These are phyloP conservation scores for Baeospora myosura DNA, from an alignment of 1,284 basidiomycete genomes.

Conservation along the genomic window DNA sequence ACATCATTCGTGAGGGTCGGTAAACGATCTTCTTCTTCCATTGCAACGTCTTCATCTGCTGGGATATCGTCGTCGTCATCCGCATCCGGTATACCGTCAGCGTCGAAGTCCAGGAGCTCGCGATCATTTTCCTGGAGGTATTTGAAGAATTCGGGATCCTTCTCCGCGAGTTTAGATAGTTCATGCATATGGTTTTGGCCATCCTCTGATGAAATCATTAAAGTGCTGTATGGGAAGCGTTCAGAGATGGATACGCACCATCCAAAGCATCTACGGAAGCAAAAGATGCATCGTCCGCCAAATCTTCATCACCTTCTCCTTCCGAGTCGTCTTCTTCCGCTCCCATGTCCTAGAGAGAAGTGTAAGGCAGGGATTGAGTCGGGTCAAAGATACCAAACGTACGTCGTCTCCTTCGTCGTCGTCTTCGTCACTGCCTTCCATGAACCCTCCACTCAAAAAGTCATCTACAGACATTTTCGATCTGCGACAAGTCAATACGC, in stretches of 20 bases:
- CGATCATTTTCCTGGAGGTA: constrained; percentile 95
- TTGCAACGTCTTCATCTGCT: constrained; percentile 38
- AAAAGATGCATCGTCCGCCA: constrained; percentile 65
- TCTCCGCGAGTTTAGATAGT: constrained; percentile 87
- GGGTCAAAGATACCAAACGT: background rate
- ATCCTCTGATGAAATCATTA: constrained; percentile 40
- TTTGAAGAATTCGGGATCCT: constrained; percentile 98
- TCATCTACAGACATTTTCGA: constrained; percentile 74
- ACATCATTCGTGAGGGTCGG: constrained; percentile 72
- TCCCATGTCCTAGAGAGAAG: constrained; percentile 19
- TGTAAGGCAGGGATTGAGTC: constrained; percentile 4
- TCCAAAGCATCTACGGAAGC: constrained; percentile 72
- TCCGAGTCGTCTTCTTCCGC: constrained; percentile 41
- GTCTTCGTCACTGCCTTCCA: constrained; percentile 55
- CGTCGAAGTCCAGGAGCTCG: constrained; percentile 78
- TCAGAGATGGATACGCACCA: constrained; percentile 31
- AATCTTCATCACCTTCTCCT: constrained; percentile 38
- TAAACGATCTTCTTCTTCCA: constrained; percentile 36
- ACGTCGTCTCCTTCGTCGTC: constrained; percentile 24
- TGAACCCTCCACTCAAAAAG: constrained; percentile 70
- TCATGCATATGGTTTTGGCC: constrained; percentile 71
- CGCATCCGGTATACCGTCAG: constrained; percentile 31
- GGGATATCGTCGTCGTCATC: constrained; percentile 35
- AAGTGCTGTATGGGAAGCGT: constrained; percentile 1
- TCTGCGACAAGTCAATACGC: no score